Base-by-base conservation (phyloP, 371 early-diverging fungal genomes). In the Mucor sp. region DNA sequence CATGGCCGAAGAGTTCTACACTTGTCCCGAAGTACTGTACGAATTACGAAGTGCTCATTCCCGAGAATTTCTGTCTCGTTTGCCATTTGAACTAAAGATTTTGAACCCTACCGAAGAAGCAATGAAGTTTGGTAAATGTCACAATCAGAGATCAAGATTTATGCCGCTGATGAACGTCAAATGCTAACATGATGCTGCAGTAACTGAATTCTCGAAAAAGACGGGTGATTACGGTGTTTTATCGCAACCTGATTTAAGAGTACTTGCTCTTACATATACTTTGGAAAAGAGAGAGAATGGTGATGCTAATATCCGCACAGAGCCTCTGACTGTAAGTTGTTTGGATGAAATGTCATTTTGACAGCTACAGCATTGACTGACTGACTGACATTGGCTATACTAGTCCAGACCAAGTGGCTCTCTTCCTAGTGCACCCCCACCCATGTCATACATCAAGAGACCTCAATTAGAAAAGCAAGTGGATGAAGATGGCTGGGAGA, bases 191-290 rank as follows among this genome's bases (percentile, higher is more conserved):
- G 7, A 33, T 0, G 17, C n/a, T 56, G 8, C n/a, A 90, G 96
- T 95, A 19, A 79, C 91, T 17, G 88, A 85, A 23, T 96, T 96
- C 74, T 86, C 98, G 33, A 94, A 92, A 68, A 91, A 91, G 80
- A 97, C 99, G 1, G 99, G 99, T 43, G 99, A 98, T 79, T 95
- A 85, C 74, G 82, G 93, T 15, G 85, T 87, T 11, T 81, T 98
- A 39, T 93, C 95, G 5, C 71, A 83, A 37, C 90, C 94, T 5
- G 99, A 98, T 90, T 71, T 98, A 63, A 91, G 89, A 68, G 93
- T 98, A 6, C 76, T 98, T 55, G 97, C 97, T 1, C 80, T 98
- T 71, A 89, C 95, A 5, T 90, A 90, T 62, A 94, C 90, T 83
- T 74, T 98, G 53, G 97, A 95, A 67, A 87, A 88, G 67, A 90